Evolutionary conservation across 495 filamentous ascomycete genomes (phyloP).

Genomic region (Penicillium soppii): DNA sequence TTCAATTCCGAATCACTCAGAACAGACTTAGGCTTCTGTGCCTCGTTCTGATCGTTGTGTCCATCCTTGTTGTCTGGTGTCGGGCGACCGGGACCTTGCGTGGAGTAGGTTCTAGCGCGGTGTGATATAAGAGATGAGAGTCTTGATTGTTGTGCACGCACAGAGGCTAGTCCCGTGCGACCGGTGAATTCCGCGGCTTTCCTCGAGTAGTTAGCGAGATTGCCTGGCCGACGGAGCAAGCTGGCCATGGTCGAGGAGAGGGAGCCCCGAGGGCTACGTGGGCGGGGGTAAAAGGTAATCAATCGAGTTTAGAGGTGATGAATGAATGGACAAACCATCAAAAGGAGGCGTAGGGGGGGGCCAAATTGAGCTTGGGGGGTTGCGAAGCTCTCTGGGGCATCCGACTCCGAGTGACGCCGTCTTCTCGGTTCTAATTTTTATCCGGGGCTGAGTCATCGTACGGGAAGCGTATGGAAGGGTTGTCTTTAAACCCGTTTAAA

Average conservation of each 20-base stretch:
- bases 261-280: conserved; percentile 36
- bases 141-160: conserved; percentile 35
- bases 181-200: conserved; percentile 46
- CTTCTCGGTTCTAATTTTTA: conserved; percentile 24
- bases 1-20: conserved; percentile 39
- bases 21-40: conserved; percentile 35
- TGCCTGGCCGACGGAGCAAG: conserved; percentile 63
- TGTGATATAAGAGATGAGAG: conserved; percentile 47
- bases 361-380: conserved; percentile 12
- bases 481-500: background rate
- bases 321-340: conserved; percentile 30
- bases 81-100: conserved; percentile 44
- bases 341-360: conserved; percentile 5
- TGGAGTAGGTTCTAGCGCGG: conserved; percentile 55
- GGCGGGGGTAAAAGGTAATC: conserved; percentile 22
- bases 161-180: conserved; percentile 39
- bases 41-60: conserved; percentile 29
- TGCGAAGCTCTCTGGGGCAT: conserved; percentile 27
- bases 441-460: conserved; percentile 18
- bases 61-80: conserved; percentile 43
- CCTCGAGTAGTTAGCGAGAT: conserved; percentile 61
- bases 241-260: conserved; percentile 58
- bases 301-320: conserved; percentile 25
- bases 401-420: conserved; percentile 14
- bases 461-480: conserved; percentile 5